Evolutionary conservation across 2,329 filamentous ascomycete genomes (phyloP).

Genomic region (Claviceps spartinae): DNA sequence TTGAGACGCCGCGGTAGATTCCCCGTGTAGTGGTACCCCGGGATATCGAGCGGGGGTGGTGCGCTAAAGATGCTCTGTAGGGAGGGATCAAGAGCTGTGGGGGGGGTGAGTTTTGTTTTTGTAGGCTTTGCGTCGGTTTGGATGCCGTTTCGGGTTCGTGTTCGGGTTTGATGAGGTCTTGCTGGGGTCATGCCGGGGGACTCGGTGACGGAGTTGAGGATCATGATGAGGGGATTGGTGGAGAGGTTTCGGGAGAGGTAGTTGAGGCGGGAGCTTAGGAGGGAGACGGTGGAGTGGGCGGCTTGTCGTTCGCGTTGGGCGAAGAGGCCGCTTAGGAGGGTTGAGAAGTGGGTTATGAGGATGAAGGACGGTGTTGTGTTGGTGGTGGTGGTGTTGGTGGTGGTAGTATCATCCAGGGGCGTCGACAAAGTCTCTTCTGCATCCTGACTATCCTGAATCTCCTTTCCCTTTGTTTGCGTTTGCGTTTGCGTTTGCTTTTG

Average conservation of each 20-base stretch:
- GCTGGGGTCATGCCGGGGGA: neutral
- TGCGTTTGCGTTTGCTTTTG: neutral
- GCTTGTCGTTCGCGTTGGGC: constrained; percentile 29
- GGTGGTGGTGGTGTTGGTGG: neutral
- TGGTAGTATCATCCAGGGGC: neutral
- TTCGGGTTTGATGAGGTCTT: neutral
- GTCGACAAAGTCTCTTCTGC: neutral
- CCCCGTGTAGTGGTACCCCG: constrained; percentile 9
- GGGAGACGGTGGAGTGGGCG: constrained; percentile 34
- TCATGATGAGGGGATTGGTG: constrained; percentile 34
- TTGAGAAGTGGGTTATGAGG: constrained; percentile 40
- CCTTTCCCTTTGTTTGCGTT: neutral
- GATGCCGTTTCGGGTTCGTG: no score
- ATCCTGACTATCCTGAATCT: neutral
- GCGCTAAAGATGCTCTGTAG: constrained; percentile 36
- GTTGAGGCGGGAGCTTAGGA: constrained; percentile 33
- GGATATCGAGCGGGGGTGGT: constrained; percentile 14
- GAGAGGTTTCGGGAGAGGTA: constrained; percentile 27
- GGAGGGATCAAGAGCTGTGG: constrained; percentile 23
- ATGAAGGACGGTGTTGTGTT: constrained; percentile 22
- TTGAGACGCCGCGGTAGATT: constrained; percentile 20
- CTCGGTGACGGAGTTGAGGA: constrained; percentile 33
- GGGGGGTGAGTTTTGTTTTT: no score
- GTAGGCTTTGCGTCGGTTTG: neutral
- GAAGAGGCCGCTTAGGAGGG: constrained; percentile 39